These are phyloP conservation scores for Fragaria ananassa DNA, from an alignment of 306 rosid genomes.

Conservation along the genomic window DNA sequence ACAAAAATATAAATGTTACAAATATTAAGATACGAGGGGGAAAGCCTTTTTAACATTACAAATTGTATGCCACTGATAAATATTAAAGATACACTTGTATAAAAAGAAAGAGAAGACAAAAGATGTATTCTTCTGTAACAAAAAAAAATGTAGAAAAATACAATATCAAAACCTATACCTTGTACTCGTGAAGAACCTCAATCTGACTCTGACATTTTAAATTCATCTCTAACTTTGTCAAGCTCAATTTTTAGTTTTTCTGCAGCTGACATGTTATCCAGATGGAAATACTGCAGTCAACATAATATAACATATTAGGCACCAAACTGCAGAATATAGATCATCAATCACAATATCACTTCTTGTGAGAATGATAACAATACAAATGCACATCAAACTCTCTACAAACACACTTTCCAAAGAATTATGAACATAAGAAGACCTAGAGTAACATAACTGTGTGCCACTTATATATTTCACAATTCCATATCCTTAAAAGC, in stretches of 20 bases:
- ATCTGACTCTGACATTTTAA: slow-evolving; percentile 90
- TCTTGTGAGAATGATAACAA: background rate
- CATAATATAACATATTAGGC: slow-evolving; percentile 19
- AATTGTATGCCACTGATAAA: no score
- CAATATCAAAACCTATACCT: slow-evolving; percentile 44
- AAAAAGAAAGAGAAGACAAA: background rate
- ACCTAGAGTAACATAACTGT: background rate
- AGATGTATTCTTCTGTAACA: background rate
- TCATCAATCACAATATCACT: background rate
- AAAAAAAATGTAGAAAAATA: no score
- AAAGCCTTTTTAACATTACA: no score
- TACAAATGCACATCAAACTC: background rate
- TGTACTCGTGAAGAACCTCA: slow-evolving; percentile 94
- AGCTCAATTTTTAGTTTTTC: slow-evolving; percentile 85
- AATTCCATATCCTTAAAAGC: background rate
- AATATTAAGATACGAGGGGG: no score
- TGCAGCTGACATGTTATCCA: slow-evolving; percentile 82
- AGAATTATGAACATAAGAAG: background rate
- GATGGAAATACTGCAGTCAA: slow-evolving; percentile 74
- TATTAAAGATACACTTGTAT: background rate
- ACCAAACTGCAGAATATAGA: background rate
- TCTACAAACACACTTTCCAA: background rate
- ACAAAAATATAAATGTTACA: no score
- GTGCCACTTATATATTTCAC: background rate
- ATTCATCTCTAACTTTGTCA: slow-evolving; percentile 71